phyloP scores from a whole-genome alignment of 2,329 filamentous ascomycete species.

The Aspergillus japonicus region DNA sequence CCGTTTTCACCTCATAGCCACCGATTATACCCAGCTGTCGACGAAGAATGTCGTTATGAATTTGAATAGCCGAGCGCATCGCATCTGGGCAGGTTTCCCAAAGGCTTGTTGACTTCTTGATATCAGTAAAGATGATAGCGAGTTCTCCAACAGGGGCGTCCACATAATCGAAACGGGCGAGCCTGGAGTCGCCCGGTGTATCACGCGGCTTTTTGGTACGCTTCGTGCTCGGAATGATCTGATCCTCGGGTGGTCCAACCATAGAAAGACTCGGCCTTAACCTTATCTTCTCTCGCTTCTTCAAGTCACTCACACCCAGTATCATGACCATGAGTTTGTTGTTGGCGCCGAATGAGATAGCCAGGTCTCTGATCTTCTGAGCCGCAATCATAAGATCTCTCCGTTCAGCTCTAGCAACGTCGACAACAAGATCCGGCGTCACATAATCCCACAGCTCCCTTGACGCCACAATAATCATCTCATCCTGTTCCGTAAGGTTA shows the following conservation, averaged over 20 bases:
- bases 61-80: conserved; percentile 94
- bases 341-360: conserved; percentile 90
- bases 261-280: conserved; percentile 80
- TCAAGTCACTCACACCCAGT: conserved; percentile 86
- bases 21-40: conserved; percentile 89
- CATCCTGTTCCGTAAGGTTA: conserved; percentile 80
- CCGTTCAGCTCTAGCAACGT: conserved; percentile 83
- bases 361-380: conserved; percentile 89
- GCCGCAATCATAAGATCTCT: conserved; percentile 91
- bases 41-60: conserved; percentile 96
- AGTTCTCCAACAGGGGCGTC: conserved; percentile 88
- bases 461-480: conserved; percentile 89
- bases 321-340: conserved; percentile 99
- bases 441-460: conserved; percentile 95
- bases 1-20: conserved; percentile 98
- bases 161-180: conserved; percentile 86
- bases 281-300: conserved; percentile 75
- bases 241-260: conserved; percentile 68
- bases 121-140: conserved; percentile 95
- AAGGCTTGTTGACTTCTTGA: conserved; percentile 93
- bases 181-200: conserved; percentile 73
- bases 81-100: conserved; percentile 95
- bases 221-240: conserved; percentile 62
- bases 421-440: conserved; percentile 83
- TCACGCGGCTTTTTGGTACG: conserved; percentile 61